These are phyloP conservation scores for Trichoderma asperellum DNA, from an alignment of 2,329 filamentous ascomycete species.

Conservation along the genomic window DNA sequence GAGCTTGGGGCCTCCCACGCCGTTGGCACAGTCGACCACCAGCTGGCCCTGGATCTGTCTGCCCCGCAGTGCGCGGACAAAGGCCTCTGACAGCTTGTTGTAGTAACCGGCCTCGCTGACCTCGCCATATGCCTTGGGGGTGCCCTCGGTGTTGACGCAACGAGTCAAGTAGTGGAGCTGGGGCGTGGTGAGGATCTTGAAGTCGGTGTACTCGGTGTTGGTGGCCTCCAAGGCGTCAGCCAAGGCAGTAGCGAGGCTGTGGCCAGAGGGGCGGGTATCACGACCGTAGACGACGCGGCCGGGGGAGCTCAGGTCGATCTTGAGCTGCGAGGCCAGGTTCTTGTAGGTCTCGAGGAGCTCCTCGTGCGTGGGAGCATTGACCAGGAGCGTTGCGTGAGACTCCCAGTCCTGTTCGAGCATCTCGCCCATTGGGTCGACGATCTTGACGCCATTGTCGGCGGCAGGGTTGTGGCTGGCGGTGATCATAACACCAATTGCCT, in stretches of 20 bases:
- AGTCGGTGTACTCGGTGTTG: slow-evolving; percentile 76
- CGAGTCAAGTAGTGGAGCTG: slow-evolving; percentile 96
- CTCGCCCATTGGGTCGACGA: slow-evolving; percentile 96
- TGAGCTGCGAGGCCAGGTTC: slow-evolving; percentile 72
- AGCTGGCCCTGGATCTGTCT: slow-evolving; percentile 74
- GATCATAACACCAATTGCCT: slow-evolving; percentile 96
- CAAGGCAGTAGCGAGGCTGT: slow-evolving; percentile 77
- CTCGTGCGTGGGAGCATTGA: slow-evolving; percentile 79
- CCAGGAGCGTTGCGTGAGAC: slow-evolving; percentile 80
- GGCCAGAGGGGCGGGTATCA: slow-evolving; percentile 91
- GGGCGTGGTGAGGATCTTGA: slow-evolving; percentile 92
- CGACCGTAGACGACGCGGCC: slow-evolving; percentile 87
- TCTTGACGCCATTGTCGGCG: slow-evolving; percentile 88
- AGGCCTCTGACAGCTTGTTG: slow-evolving; percentile 84
- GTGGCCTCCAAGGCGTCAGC: slow-evolving; percentile 78
- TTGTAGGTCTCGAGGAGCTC: slow-evolving; percentile 77
- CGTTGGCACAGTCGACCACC: slow-evolving; percentile 94
- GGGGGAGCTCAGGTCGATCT: slow-evolving; percentile 70
- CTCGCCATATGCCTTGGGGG: slow-evolving; percentile 83
- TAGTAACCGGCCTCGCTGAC: slow-evolving; percentile 93
- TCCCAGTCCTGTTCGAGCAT: slow-evolving; percentile 99
- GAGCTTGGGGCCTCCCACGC: slow-evolving; percentile 91
- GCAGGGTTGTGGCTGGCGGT: slow-evolving; percentile 93
- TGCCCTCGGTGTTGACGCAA: slow-evolving; percentile 90
- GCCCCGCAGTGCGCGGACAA: slow-evolving; percentile 79